Evolutionary conservation across 108 stramenopile genomes (phyloP), one percentile per base, ranked within the genome.

Genomic region (Fistulifera solaris): DNA sequence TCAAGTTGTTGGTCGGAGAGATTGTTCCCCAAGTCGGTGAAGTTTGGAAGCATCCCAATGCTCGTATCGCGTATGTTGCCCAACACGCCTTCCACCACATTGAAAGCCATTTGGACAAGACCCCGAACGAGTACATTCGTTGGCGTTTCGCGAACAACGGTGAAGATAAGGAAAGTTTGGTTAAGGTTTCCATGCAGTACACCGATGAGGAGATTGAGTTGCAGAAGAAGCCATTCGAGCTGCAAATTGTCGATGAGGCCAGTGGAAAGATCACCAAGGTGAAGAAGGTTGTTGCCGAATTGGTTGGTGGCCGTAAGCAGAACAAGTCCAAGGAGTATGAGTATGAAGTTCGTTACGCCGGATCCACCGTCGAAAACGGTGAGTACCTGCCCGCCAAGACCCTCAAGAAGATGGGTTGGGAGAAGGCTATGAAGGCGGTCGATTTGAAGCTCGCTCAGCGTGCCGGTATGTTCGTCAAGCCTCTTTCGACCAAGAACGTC

Each of bases 81-180:
- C 98, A 99, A 67, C 98, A 99, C 67, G 98, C 98, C 28, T 99
- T 99, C 91, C 97, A 98, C 81, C 98, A 99, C 88, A 96, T 99
- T 68, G 98, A 99, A 74, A 51, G 47, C 22, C 98, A 99, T 80
- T 74, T 99, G 62, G 66, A 61, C 75, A 94, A 94, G 90, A 99
- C 97, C 16, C 95, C 98, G 53, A 97, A 97, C 68, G 97, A 99
- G 74, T 99, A 99, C 95, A 98, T 99, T 69, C 89, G 95, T 44
- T 99, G 98, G 98, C 88, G 98, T 43, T 99, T 94, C 70, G 94
- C 98, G 65, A 94, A 98, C 76, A 86, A 88, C 58, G 96, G 96
- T 54, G 96, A 98, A 73, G 98, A 99, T 67, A 97, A 97, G 89
- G 98, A 99, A 72, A 79, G 80, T 60, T 75, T 98, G 52, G 93